Base-by-base conservation (phyloP, 2,329 filamentous ascomycete species). In the Stachybotrys elegans region DNA sequence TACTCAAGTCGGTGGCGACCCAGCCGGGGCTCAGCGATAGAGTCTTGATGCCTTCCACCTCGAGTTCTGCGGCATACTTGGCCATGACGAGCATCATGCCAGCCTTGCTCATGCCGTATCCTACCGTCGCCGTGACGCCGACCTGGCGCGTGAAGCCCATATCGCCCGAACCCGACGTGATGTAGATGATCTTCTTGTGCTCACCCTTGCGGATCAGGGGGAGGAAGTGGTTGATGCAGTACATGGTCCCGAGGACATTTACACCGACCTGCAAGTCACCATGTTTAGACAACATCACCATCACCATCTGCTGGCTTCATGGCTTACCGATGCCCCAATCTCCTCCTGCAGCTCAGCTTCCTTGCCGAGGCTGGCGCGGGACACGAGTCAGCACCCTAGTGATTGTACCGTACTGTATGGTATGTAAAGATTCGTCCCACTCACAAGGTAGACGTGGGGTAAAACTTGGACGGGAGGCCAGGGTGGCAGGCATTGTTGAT, bases 161-260 rank as follows among this genome's bases (percentile, higher is more conserved):
- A 43, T 69, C 65, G 0, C 58, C 67, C 48, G 65, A 55, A 8
- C 55, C 66, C 9, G 49, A 63, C 17, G 64, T 63, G 20, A 73
- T 63, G 16, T 63, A 53, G 6, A 68, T 51, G 43, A 72, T 63
- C 51, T 72, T 71, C 55, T 72, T 72, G 39, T 56, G 47, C 39
- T 40, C 43, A 25, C 65, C 63, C 23, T 62, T 65, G 14, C 59
- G 51, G 21, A 73, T 51, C 19, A 72, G 56, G 0, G 67, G 67
- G 2, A 72, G 46, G 51, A 70, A 70, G 4, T 59, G 55, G 40
- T 66, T 69, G 39, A 62, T 61, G 1, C 57, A 45, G 12, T 21
- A 41, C 5, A 40, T 22, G 37, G 19, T 22, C n/a, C 22, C 20
- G 7, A 22, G 14, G 25, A 40, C 19, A 40, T 22, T 25, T 14